A percentile compares a stretch with the other conserved stretches of the same genome.
Conservation (phyloP, 352 stramenopile species). For the Globisporangium nodosum region DNA sequence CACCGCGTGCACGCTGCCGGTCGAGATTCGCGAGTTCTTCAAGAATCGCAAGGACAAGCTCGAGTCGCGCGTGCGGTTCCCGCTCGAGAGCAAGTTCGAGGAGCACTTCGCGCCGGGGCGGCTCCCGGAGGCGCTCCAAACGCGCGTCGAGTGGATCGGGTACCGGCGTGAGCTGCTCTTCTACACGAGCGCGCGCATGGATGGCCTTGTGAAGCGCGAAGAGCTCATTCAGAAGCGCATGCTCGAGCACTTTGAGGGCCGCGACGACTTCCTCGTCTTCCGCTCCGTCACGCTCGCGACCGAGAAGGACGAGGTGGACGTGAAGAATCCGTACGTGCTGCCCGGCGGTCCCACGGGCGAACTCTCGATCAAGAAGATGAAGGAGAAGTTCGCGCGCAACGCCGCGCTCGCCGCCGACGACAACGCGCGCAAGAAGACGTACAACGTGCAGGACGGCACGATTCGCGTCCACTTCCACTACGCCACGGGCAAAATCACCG, state of each 20-base stretch:
- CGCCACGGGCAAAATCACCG: conserved; percentile 89
- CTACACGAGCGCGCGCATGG: conserved; percentile 85
- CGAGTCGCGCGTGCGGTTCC: conserved; percentile 63
- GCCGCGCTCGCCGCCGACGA: conserved; percentile 39
- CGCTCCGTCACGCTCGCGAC: conserved; percentile 73
- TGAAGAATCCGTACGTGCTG: conserved; percentile 75
- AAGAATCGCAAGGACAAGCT: conserved; percentile 90
- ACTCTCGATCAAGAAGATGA: conserved; percentile 91
- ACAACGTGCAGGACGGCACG: conserved; percentile 86
- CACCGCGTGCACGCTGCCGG: conserved; percentile 57
- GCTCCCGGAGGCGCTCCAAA: conserved; percentile 66
- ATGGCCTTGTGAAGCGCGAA: conserved; percentile 80
- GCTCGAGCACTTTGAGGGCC: conserved; percentile 79
- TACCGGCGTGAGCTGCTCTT: conserved; percentile 87
- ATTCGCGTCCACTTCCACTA: conserved; percentile 91
- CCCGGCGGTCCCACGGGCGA: conserved; percentile 64
- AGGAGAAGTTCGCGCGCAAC: conserved; percentile 88
- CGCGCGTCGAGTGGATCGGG: conserved; percentile 84
- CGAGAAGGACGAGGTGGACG: conserved; percentile 72
- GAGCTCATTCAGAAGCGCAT: conserved; percentile 89
- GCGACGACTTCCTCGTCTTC: conserved; percentile 84
- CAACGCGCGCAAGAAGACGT: conserved; percentile 88
- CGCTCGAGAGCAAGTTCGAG: conserved; percentile 83
- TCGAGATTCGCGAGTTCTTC: conserved; percentile 91
- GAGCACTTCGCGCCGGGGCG: conserved; percentile 74